A percentile compares a stretch with the other conserved stretches of the same genome.
Evolutionary conservation across 2,329 filamentous ascomycete genomes (phyloP).

Genomic region (Lachnellula suecica): DNA sequence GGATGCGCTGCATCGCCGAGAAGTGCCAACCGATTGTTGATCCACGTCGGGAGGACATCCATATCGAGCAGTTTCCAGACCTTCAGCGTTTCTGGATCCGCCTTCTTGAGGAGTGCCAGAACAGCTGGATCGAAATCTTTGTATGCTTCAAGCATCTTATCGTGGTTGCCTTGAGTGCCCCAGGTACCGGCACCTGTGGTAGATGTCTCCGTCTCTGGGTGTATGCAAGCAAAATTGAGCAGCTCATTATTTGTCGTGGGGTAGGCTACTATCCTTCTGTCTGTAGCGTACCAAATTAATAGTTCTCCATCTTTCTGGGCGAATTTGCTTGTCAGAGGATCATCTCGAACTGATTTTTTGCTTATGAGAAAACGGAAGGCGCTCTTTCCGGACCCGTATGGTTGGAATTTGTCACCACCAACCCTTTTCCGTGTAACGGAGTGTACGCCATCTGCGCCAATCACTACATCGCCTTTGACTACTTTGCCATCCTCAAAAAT

Average conservation of each 20-base stretch:
- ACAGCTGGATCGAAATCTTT: conserved; percentile 43
- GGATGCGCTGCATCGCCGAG: conserved; percentile 70
- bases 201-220: conserved; percentile 48
- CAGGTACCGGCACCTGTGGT: conserved; percentile 40
- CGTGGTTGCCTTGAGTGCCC: conserved; percentile 38
- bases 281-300: conserved; percentile 40
- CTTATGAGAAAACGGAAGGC: conserved; percentile 27
- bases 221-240: conserved; percentile 52
- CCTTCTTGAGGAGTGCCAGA: conserved; percentile 40
- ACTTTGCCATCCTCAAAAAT: conserved; percentile 44
- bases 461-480: conserved; percentile 46
- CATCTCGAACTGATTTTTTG: conserved; percentile 26
- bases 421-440: conserved; percentile 13
- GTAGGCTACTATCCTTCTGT: conserved; percentile 48
- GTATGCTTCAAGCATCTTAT: conserved; percentile 39
- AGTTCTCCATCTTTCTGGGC: conserved; percentile 32
- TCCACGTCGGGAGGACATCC: conserved; percentile 57
- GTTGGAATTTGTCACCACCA: conserved; percentile 21
- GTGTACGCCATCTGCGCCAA: conserved; percentile 56
- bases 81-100: conserved; percentile 45
- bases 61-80: conserved; percentile 65
- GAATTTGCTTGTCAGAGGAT: conserved; percentile 37
- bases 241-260: conserved; percentile 44
- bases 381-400: conserved; percentile 18
- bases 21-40: conserved; percentile 51